Base-by-base conservation (phyloP, 83 land plant species). In the Isoetes engelmannii region DNA sequence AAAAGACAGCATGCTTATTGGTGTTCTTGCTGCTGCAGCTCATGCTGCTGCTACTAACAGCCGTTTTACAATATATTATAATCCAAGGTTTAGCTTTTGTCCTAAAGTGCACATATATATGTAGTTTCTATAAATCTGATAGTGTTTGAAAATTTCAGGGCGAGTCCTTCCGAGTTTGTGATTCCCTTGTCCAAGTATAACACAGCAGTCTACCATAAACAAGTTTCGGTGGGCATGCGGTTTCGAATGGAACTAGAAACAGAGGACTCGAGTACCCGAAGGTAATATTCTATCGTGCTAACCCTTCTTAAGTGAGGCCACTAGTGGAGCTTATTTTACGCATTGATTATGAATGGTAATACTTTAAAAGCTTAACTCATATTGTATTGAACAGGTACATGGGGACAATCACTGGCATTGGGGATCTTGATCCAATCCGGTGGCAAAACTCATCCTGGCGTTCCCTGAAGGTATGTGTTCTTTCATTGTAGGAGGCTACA, bases 191-290 rank as follows among this genome's bases (percentile, higher is more conserved):
- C 80, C 19, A 79, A 80, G 65, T 80, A 76, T 62, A 48, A 77
- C 56, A 76, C 71, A 45, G 82, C 82, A 18, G 75, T 76, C 18
- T 76, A 61, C 69, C 73, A 72, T 45, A 70, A 28, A 42, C 82
- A 68, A 8, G 65, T 76, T 21, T 76, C 80, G 48, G 47, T 75
- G 17, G 82, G 82, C 10, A 80, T 80, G 80, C 74, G 80, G 13
- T 80, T 76, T 44, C 58, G 82, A 9, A 76, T 80, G 80, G 65
- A 71, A 47, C 71, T 79, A 70, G 82, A 79, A 63, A 75, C 82
- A 17, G 74, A 75, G 65, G 79, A 79, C 8, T 79, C 80, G 1
- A 64, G 75, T 12, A 72, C 61, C 6, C 58, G 82, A 57, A 75
- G 82, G 82, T 79, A 68, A 69, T 59, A 65, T n/a, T 69, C 73